Conservation (phyloP, 345 rosid species). For the Arabis alpina region DNA sequence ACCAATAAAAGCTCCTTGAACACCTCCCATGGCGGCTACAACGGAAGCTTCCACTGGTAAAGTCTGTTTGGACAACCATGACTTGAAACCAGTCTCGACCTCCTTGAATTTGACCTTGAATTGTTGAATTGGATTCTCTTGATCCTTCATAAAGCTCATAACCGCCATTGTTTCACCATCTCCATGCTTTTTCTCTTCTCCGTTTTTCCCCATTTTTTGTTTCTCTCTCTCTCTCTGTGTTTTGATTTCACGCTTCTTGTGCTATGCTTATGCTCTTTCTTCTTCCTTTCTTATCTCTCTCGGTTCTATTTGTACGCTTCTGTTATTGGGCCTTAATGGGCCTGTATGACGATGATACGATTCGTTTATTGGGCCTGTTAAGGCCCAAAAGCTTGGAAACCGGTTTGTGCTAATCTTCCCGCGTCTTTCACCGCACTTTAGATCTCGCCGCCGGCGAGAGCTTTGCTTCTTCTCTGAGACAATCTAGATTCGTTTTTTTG, state of each 20-base stretch:
- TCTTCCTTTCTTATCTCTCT: conserved; percentile 27
- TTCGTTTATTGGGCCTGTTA: neutral
- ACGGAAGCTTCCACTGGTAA: conserved; percentile 77
- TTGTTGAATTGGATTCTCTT: conserved; percentile 61
- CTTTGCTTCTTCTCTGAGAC: conserved; percentile 31
- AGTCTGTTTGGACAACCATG: conserved; percentile 80
- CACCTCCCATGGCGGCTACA: conserved; percentile 70
- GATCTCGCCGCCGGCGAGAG: conserved; percentile 41
- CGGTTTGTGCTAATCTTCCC: conserved; percentile 39
- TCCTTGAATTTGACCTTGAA: conserved; percentile 65
- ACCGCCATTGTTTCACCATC: conserved; percentile 46
- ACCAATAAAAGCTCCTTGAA: conserved; percentile 89
- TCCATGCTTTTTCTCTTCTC: conserved; percentile 43
- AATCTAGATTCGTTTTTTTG: neutral
- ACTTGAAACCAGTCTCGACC: conserved; percentile 63
- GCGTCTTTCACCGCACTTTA: conserved; percentile 40
- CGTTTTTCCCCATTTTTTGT: conserved; percentile 55
- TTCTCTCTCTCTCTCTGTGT: neutral
- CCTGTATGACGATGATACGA: neutral
- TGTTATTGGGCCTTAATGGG: conserved; percentile 16
- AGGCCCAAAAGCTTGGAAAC: too few species aligned
- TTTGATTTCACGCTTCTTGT: conserved; percentile 15
- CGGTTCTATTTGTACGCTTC: neutral
- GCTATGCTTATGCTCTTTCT: neutral
- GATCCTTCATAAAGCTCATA: conserved; percentile 45